These are phyloP conservation scores for Przewalskia tangutica DNA, from an alignment of 257 asterid genomes.

Conservation along the genomic window DNA sequence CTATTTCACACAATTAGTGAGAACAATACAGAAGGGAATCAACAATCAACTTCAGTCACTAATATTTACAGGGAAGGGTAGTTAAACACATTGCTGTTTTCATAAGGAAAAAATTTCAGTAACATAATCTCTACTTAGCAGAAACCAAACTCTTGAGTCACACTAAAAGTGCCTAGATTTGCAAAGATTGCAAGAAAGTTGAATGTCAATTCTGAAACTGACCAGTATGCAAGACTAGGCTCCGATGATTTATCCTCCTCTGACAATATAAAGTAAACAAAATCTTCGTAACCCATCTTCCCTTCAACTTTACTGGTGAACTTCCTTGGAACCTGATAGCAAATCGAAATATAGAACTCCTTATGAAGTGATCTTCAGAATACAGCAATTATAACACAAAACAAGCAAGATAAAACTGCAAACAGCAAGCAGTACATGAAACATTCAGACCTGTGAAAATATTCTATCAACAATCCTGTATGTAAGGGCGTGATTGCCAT, in stretches of 20 bases:
- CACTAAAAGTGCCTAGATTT: not conserved
- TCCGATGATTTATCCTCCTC: constrained; percentile 98
- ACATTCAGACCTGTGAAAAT: constrained; percentile 86
- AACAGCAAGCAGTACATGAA: constrained; percentile 12
- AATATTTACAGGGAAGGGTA: not conserved
- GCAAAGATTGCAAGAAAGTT: not conserved
- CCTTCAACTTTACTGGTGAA: constrained; percentile 98
- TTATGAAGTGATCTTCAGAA: not conserved
- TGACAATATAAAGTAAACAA: constrained; percentile 90
- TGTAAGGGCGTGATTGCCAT: constrained; percentile 98
- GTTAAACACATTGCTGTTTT: not conserved
- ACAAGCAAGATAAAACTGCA: constrained; percentile 11
- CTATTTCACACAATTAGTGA: not conserved
- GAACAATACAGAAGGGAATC: not conserved
- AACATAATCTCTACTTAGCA: not conserved
- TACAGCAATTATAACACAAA: constrained; percentile 1
- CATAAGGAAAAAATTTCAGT: not conserved
- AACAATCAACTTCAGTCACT: not conserved
- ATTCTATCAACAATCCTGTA: constrained; percentile 98
- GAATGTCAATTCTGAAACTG: constrained; percentile 14
- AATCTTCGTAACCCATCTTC: constrained; percentile 99
- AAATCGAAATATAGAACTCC: constrained; percentile 16
- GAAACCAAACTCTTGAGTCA: not conserved
- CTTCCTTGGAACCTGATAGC: constrained; percentile 82
- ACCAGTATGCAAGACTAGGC: constrained; percentile 98